Evolutionary conservation across 2,329 filamentous ascomycete genomes (phyloP), one percentile per base, ranked within the genome.

Genomic region (Botrytis sinoallii): DNA sequence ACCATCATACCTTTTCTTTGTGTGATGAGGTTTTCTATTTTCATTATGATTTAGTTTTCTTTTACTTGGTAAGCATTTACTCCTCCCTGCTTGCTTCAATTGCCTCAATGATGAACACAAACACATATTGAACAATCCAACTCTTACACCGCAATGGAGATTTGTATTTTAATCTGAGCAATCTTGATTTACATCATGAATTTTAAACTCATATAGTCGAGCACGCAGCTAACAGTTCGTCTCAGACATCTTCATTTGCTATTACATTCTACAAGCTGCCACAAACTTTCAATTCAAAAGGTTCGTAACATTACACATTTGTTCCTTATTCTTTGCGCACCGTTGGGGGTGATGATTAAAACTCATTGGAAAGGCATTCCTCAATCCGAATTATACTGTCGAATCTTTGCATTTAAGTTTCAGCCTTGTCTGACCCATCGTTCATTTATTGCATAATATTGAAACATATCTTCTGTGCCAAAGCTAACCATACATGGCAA

Each of bases 401-500:
- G 80, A 81, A 80, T 79, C 80, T 79, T 81, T 82, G 77, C 80
- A 74, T 76, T 78, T 80, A 81, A 81, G 82, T 84, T 84, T 84
- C 83, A 84, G 83, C 83, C 83, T 84, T 84, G 82, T 84, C 82
- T 84, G 83, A 84, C 81, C 80, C 79, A 75, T 75, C 71, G 69
- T 69, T 72, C 52, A 75, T 63, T 9, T 42, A 69, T 18, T 61
- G 48, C 9, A 4, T 25, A 52, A n/a, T 42, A 42, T 70, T 64
- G 40, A 63, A 71, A 61, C n/a, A 29, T 18, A 14, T 60, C n/a
- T n/a, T 48, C 25, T 71, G 46, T 40, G 29, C 42, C 73, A 65
- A 46, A 68, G 69, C 72, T 74, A 73, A 72, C 71, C 67, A 48
- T 60, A 71, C 29, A 65, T 69, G 38, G 73, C 22, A 59, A 69